Base-by-base conservation (phyloP, 1,139 yeast species). In the Scheffersomyces parashehatae region DNA sequence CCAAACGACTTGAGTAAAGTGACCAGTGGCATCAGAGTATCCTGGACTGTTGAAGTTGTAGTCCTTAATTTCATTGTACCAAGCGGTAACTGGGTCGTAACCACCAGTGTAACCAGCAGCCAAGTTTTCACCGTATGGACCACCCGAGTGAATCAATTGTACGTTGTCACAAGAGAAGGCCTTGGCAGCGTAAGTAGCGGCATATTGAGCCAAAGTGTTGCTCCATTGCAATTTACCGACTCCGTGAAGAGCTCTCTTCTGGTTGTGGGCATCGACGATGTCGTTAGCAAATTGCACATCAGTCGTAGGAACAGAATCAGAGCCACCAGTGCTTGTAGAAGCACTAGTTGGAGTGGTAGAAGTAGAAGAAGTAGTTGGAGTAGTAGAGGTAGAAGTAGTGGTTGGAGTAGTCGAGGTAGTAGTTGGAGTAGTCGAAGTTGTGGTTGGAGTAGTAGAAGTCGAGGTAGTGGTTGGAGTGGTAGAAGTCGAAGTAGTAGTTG, bases 1-100 rank as follows among this genome's bases (percentile, higher is more conserved):
- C 90, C 90, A 84, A n/a, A 84, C 76, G 38, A 83, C 58, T 62
- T 83, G 89, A 11, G 89, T 83, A 66, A 83, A 84, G 60, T 84
- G 90, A 37, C 87, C 86, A 20, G 78, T 70, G 12, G 66, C 63
- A 43, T 67, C 70, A 43, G 67, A 58, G 58, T 64, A 64, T 9
- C 77, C 77, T 33, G 83, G 81, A 43, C 68, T 60, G 38, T 49
- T 45, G 66, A 56, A 81, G 62, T 76, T 64, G 65, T 82, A 84
- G 45, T 61, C 49, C n/a, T 55, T 46, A 52, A 81, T 82, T 66
- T 83, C 89, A 49, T 70, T 64, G 62, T 83, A 83, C 89, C 89
- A 83, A 30, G 83, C 81, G 48, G 79, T 81, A 35, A 82, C 84
- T 3, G 82, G 81, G 30, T 75, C 51, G 29, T 62, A 70, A 8